Evolutionary conservation across 2,329 filamentous ascomycete genomes (phyloP).

Genomic region (Fusarium praegraminearum): DNA sequence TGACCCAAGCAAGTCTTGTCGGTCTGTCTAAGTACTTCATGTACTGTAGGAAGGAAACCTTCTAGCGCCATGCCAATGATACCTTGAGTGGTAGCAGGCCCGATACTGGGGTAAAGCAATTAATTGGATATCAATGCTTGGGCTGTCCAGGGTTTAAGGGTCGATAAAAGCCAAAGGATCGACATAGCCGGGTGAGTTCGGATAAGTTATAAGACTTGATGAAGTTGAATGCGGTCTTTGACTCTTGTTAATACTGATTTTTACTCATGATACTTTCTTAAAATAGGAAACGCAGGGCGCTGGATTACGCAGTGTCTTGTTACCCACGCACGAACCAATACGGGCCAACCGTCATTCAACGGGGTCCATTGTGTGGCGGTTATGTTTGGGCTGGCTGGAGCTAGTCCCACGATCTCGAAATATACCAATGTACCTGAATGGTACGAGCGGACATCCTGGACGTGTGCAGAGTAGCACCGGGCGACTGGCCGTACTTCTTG

Average conservation of each 20-base stretch:
- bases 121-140: conserved; percentile 22
- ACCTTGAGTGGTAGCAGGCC: conserved; percentile 24
- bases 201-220: conserved; percentile 7
- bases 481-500: conserved; percentile 19
- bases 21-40: background rate
- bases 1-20: background rate
- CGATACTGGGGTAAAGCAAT: conserved; percentile 32
- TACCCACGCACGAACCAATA: conserved; percentile 15
- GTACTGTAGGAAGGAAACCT: conserved; percentile 21
- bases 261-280: conserved; percentile 2
- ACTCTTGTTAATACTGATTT: conserved; percentile 5
- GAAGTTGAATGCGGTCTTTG: background rate
- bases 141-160: conserved; percentile 20
- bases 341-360: conserved; percentile 42
- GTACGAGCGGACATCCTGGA: conserved; percentile 16
- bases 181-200: conserved; percentile 1
- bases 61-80: conserved; percentile 21
- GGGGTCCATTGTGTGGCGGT: conserved; percentile 43
- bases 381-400: conserved; percentile 25
- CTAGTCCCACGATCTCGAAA: conserved; percentile 25
- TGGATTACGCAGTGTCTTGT: conserved; percentile 7
- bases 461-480: conserved; percentile 18
- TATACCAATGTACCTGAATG: conserved; percentile 14
- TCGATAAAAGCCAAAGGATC: conserved; percentile 10
- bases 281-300: background rate